Evolutionary conservation across 345 rosid species (phyloP), one percentile per base, ranked within the genome.

Genomic region (Eutrema heterophyllum): DNA sequence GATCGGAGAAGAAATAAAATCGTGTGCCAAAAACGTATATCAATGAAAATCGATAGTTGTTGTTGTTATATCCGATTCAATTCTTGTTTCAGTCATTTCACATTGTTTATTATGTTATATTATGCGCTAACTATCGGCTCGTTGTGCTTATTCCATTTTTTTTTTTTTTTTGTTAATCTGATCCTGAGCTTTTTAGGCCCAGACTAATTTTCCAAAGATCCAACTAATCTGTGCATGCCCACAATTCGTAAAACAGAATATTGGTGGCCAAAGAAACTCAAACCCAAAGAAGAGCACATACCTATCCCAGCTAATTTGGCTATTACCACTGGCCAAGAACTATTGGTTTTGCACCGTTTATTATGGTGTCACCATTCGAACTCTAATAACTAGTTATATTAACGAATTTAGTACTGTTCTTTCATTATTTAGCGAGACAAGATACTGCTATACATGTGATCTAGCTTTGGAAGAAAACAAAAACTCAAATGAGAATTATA

Each of bases 381-480:
- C n/a, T n/a, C n/a, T n/a, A n/a, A n/a, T n/a, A n/a, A n/a, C n/a
- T n/a, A n/a, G n/a, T n/a, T n/a, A n/a, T n/a, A 58, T 35, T 36
- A 10, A 35, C n/a, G 29, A 35, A 16, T 7, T 16, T 39, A 39
- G 7, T 4, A 59, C 9, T 24, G 33, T 36, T 45, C 38, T 2
- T 53, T 40, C 7, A 53, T 43, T 9, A 15, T 7, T 60, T 57
- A 66, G 21, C 21, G 21, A 21, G 24, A 0, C 33, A 64, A 45
- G 32, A 44, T 36, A 44, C 18, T 43, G 29, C 10, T 49, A 30
- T 38, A 38, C 72, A 74, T 74, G 72, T 74, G 67, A 67, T 67
- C 2, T 57, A 66, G 58, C 52, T 36, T 57, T 58, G 72, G 16
- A 39, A 67, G 72, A 67, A 74, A 66, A 67, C 67, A 66, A 74